These are phyloP conservation scores for Aspergillus neotritici DNA, from an alignment of 2,329 filamentous ascomycete species.

Conservation along the genomic window DNA sequence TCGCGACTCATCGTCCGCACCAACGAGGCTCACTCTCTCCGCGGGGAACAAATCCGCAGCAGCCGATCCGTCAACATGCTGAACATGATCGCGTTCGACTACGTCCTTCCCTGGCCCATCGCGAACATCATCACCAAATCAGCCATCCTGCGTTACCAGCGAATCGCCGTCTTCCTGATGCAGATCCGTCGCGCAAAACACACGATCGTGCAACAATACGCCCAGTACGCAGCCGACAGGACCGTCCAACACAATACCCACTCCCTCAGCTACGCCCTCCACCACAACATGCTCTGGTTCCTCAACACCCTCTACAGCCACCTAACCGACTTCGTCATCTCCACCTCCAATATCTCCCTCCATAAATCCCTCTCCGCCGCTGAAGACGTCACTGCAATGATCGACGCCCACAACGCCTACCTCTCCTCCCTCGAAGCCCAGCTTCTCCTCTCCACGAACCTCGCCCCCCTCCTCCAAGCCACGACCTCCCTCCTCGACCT, in stretches of 20 bases:
- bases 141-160: constrained; percentile 62
- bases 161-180: constrained; percentile 68
- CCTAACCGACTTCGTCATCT: constrained; percentile 66
- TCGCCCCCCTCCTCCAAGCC: constrained; percentile 65
- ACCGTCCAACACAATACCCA: constrained; percentile 37
- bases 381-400: constrained; percentile 75
- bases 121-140: constrained; percentile 67
- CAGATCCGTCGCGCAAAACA: constrained; percentile 69
- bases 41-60: constrained; percentile 41
- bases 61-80: constrained; percentile 59
- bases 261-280: constrained; percentile 44
- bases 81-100: constrained; percentile 59
- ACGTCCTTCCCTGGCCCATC: constrained; percentile 60
- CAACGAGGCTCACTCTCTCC: constrained; percentile 28
- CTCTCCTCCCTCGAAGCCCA: constrained; percentile 59
- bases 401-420: constrained; percentile 61
- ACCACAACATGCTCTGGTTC: constrained; percentile 72
- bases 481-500: constrained; percentile 74
- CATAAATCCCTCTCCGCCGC: constrained; percentile 53
- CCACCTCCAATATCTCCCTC: constrained; percentile 55
- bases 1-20: constrained; percentile 58
- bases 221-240: constrained; percentile 36
- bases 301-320: constrained; percentile 69
- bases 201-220: constrained; percentile 53
- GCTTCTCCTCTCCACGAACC: constrained; percentile 61